Evolutionary conservation across 225 moss, liverwort and hornwort genomes (phyloP).

Genomic region (Marchantia polymorpha): DNA sequence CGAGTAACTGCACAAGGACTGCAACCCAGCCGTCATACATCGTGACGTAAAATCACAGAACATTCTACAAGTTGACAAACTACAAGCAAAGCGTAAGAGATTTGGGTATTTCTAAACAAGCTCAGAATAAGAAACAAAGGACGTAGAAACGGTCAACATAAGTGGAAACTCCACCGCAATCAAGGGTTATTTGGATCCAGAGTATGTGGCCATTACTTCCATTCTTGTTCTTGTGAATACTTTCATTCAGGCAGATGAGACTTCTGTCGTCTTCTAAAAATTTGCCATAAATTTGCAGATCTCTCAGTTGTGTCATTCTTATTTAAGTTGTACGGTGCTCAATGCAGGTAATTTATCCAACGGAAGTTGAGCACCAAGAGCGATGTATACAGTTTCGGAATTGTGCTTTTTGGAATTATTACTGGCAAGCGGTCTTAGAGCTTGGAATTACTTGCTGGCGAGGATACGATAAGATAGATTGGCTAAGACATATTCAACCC

Average conservation of each 20-base stretch:
- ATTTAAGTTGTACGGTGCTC: too few relatives aligned
- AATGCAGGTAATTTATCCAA: constrained; percentile 19
- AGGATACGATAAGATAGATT: background rate
- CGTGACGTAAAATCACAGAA: constrained; percentile 43
- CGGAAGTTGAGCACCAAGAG: constrained; percentile 21
- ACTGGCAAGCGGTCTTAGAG: constrained; percentile 7
- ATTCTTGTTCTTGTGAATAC: background rate
- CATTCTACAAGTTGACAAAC: constrained; percentile 26
- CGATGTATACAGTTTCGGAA: constrained; percentile 28
- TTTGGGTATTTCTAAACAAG: constrained; percentile 35
- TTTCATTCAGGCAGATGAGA: too few relatives aligned
- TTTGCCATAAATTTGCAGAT: background rate
- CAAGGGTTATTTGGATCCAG: constrained; percentile 36
- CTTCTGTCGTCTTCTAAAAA: too few relatives aligned
- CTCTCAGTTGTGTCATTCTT: background rate
- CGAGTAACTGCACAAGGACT: constrained; percentile 34
- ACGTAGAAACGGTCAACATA: background rate
- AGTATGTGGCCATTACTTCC: constrained; percentile 4
- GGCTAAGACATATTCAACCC: constrained; percentile 7
- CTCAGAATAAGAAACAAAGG: background rate
- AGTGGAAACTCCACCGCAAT: constrained; percentile 15
- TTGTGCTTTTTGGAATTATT: constrained; percentile 22
- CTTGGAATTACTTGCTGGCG: background rate
- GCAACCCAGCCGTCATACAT: constrained; percentile 36
- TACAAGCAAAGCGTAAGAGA: constrained; percentile 34